Percentiles rank a stretch among this genome's conserved stretches.
Evolutionary conservation across 371 early-diverging fungal genomes (phyloP).

Genomic region (Circinella minor): DNA sequence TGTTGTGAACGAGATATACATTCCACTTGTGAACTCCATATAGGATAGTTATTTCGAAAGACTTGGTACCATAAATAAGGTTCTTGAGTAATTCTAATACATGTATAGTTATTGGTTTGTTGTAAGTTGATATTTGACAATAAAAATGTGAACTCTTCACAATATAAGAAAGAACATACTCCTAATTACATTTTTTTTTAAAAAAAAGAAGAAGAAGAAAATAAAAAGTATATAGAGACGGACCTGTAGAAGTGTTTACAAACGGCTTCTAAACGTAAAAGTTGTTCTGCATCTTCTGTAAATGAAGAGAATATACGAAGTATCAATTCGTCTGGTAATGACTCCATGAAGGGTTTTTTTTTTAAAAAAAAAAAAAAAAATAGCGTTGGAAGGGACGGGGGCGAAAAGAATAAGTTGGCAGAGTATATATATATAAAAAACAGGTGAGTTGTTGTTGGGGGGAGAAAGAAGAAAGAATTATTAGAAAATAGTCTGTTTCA

Average conservation of each 20-base stretch:
- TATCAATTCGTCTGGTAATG: slow-evolving; percentile 41
- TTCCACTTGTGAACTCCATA: slow-evolving; percentile 31
- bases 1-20: slow-evolving; percentile 24
- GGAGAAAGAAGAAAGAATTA: too few relatives aligned
- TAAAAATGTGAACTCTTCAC: background rate
- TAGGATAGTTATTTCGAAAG: slow-evolving; percentile 33
- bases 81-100: slow-evolving; percentile 22
- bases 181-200: too few relatives aligned
- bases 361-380: background rate
- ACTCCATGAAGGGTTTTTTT: slow-evolving; percentile 22
- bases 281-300: slow-evolving; percentile 26
- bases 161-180: too few relatives aligned
- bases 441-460: background rate
- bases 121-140: too few relatives aligned
- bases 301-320: slow-evolving; percentile 31
- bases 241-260: slow-evolving; percentile 35
- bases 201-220: background rate
- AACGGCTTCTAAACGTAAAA: slow-evolving; percentile 27
- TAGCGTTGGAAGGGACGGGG: background rate
- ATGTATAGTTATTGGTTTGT: background rate
- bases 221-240: background rate
- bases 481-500: too few relatives aligned
- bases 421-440: too few relatives aligned
- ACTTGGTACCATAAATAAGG: slow-evolving; percentile 36
- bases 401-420: background rate